Conservation (phyloP, 805 yeast species). For the Yamadazyma paraphyllophila region DNA sequence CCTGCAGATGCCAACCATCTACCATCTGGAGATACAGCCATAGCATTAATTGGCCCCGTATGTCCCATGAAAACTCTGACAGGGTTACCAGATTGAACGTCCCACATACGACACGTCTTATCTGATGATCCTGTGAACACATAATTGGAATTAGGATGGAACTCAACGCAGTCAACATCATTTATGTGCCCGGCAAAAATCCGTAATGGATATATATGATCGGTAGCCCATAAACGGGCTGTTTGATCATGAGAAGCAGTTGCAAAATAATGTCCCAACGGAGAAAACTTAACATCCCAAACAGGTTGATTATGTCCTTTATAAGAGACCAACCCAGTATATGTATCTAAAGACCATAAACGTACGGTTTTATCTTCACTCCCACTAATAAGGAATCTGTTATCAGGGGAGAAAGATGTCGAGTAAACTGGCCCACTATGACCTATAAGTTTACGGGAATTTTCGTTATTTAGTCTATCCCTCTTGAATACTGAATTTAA, state of each 20-base stretch:
- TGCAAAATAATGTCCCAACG: slow-evolving; percentile 96
- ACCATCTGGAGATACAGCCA: slow-evolving; percentile 95
- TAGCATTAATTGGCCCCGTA: slow-evolving; percentile 78
- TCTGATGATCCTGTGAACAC: slow-evolving; percentile 94
- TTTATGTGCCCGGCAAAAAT: slow-evolving; percentile 96
- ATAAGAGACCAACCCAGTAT: slow-evolving; percentile 84
- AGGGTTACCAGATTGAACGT: slow-evolving; percentile 79
- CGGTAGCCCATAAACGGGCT: slow-evolving; percentile 96
- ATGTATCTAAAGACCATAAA: slow-evolving; percentile 92
- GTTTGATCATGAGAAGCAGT: slow-evolving; percentile 98
- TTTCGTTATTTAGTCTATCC: slow-evolving; percentile 49
- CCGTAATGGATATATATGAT: slow-evolving; percentile 92
- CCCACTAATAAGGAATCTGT: slow-evolving; percentile 70
- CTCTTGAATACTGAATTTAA: slow-evolving; percentile 57
- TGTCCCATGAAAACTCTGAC: slow-evolving; percentile 93
- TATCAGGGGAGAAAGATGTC: slow-evolving; percentile 86
- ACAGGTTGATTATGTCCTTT: slow-evolving; percentile 96
- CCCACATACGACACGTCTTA: slow-evolving; percentile 98
- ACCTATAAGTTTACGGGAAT: slow-evolving; percentile 68
- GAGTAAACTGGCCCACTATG: slow-evolving; percentile 96
- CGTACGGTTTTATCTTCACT: slow-evolving; percentile 92
- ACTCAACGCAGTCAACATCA: slow-evolving; percentile 92
- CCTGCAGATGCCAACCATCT: slow-evolving; percentile 95
- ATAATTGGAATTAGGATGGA: slow-evolving; percentile 95
- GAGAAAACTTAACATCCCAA: slow-evolving; percentile 96